These are phyloP conservation scores for Paecilomyces sp. DNA, from an alignment of 2,329 filamentous ascomycete species.

Conservation along the genomic window DNA sequence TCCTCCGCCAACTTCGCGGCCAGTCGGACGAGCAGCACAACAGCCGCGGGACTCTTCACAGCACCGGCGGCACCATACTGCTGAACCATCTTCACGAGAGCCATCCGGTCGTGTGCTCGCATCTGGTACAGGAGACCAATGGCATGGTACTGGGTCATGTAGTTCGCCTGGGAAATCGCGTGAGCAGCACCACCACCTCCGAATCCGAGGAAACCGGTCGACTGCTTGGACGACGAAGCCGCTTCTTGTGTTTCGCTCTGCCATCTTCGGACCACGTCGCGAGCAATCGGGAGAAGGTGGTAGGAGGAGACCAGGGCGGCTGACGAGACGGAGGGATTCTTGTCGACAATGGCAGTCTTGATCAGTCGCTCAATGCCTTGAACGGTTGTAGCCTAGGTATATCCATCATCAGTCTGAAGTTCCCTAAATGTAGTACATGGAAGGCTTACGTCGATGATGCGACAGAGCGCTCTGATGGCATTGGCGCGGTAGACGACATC, in stretches of 20 bases:
- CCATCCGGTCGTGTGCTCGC: conserved; percentile 96
- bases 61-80: conserved; percentile 88
- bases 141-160: conserved; percentile 97
- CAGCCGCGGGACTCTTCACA: conserved; percentile 89
- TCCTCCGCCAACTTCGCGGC: conserved; percentile 93
- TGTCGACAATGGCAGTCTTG: conserved; percentile 99
- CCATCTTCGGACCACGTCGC: conserved; percentile 93
- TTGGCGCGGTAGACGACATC: conserved; percentile 93
- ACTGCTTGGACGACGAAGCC: conserved; percentile 81
- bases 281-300: conserved; percentile 91
- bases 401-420: conserved; percentile 9
- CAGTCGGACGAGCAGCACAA: conserved; percentile 84
- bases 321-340: conserved; percentile 94
- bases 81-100: conserved; percentile 99
- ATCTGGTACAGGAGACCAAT: conserved; percentile 97
- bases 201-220: conserved; percentile 85
- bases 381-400: conserved; percentile 74
- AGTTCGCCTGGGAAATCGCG: conserved; percentile 71
- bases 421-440: not conserved
- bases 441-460: conserved; percentile 80
- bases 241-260: conserved; percentile 98
- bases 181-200: conserved; percentile 71
- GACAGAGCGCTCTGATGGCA: conserved; percentile 88
- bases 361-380: conserved; percentile 97
- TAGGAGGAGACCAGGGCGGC: conserved; percentile 95